Evolutionary conservation across 1,284 basidiomycete genomes (phyloP), one percentile per base, ranked within the genome.

Genomic region (Ustilago hordei): DNA sequence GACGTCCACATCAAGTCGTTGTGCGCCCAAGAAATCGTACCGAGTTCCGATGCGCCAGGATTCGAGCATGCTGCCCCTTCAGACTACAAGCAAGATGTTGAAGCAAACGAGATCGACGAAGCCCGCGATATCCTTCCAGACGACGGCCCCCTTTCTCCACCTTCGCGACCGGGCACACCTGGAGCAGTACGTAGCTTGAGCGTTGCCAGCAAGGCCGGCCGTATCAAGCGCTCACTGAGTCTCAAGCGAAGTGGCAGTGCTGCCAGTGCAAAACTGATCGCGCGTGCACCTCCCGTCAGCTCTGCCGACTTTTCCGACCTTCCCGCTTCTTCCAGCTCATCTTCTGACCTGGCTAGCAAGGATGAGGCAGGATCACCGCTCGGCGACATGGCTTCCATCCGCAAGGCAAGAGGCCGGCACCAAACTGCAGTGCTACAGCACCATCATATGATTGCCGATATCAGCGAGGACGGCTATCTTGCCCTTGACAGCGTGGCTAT

Each of bases 251-350:
- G 69, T 34, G 60, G 55, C 1, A 74, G 69, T 47, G 64, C 34
- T 3, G 74, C 69, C 0, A 66, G 68, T 45, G 55, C 68, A 9
- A 73, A 64, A 9, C 70, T 79, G 8, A 68, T 68, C 9, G 60
- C 68, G 7, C 66, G 77, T n/a, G 77, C 77, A 15, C 74, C 77
- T 13, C 77, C 77, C 7, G 77, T 79, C 7, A 76, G 74, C 64
- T 79, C 77, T 3, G 69, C 63, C 15, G 75, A 79, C 47, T 74
- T 76, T 59, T 60, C 75, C 19, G 68, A 76, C 23, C 32, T 60
- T 38, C 72, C 72, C 4, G 62, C 45, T 5, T 66, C 60, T 15
- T 72, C 68, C 5, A 71, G 64, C 55, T 65, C 60, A 15, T 55
- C 54, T 3, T 74, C 71, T 0, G 66, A 67, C 17, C 15, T 74